Conservation (phyloP, 768 basidiomycete genomes). For the Hericium alpestre region DNA sequence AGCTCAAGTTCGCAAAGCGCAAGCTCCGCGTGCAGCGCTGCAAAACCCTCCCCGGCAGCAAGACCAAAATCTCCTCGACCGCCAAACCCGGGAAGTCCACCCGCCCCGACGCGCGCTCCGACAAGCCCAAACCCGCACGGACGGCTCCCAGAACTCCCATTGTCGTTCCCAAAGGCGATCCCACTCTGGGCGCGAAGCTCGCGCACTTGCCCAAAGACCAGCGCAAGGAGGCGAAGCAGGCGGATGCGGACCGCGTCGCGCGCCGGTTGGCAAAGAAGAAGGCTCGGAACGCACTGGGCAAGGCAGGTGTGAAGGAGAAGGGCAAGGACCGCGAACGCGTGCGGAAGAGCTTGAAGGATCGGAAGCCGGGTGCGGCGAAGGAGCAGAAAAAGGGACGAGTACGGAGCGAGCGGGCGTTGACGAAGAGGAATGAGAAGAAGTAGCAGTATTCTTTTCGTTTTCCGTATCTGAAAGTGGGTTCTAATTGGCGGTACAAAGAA, state of each 20-base stretch:
- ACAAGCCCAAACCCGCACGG: not conserved
- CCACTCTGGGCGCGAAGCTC: slow-evolving; percentile 68
- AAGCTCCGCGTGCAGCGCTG: slow-evolving; percentile 86
- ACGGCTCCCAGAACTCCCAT: slow-evolving; percentile 5
- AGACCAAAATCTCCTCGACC: slow-evolving; percentile 9
- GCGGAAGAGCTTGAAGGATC: slow-evolving; percentile 30
- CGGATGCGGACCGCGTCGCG: slow-evolving; percentile 71
- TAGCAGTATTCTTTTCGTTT: slow-evolving; percentile 10
- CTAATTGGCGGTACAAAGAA: too few species aligned
- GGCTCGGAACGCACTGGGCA: slow-evolving; percentile 43
- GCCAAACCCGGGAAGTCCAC: not conserved
- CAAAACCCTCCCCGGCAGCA: slow-evolving; percentile 52
- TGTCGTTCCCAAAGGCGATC: slow-evolving; percentile 67
- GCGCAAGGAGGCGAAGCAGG: slow-evolving; percentile 71
- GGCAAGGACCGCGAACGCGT: slow-evolving; percentile 38
- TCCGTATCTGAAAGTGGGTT: too few species aligned
- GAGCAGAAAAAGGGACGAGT: slow-evolving; percentile 34
- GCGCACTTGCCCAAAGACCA: slow-evolving; percentile 73
- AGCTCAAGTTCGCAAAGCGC: slow-evolving; percentile 88
- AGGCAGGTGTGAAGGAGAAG: slow-evolving; percentile 26
- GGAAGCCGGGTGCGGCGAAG: slow-evolving; percentile 18
- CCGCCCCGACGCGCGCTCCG: not conserved
- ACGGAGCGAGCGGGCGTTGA: slow-evolving; percentile 41
- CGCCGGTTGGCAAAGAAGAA: slow-evolving; percentile 88
- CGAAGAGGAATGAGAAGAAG: slow-evolving; percentile 53